A percentile compares a stretch with the other conserved stretches of the same genome.
phyloP scores from a whole-genome alignment of 768 basidiomycete species.

The Leccinum boreale region DNA sequence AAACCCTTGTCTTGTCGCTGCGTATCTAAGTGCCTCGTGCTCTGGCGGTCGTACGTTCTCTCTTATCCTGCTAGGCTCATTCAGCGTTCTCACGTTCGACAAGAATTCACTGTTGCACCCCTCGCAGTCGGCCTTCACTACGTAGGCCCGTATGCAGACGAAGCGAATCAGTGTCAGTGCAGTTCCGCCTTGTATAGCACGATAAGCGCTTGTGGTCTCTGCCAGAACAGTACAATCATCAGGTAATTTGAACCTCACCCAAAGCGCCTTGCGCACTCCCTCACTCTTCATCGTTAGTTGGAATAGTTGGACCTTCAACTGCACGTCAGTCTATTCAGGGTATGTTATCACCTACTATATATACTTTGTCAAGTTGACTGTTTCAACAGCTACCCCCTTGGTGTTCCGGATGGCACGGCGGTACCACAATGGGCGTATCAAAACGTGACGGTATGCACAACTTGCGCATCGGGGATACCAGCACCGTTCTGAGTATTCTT shows the following conservation, averaged over 20 bases:
- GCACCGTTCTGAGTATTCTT: constrained; percentile 3
- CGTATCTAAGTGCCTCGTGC: constrained; percentile 43
- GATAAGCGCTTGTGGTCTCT: constrained; percentile 55
- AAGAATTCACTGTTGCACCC: constrained; percentile 38
- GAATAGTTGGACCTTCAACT: constrained; percentile 49
- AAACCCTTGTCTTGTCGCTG: constrained; percentile 45
- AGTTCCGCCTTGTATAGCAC: constrained; percentile 54
- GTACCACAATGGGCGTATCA: constrained; percentile 65
- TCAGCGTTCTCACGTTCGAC: neutral
- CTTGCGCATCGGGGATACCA: neutral
- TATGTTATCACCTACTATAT: constrained; percentile 6
- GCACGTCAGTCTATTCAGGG: constrained; percentile 35
- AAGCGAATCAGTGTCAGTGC: constrained; percentile 44
- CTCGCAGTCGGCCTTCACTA: constrained; percentile 34
- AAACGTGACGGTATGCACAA: constrained; percentile 43
- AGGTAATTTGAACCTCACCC: constrained; percentile 23
- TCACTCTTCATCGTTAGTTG: constrained; percentile 38
- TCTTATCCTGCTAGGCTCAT: constrained; percentile 3
- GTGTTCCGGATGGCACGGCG: constrained; percentile 45
- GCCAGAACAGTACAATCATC: constrained; percentile 45
- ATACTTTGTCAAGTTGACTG: neutral
- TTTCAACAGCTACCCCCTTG: constrained; percentile 40
- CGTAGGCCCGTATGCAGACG: constrained; percentile 32
- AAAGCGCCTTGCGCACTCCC: neutral
- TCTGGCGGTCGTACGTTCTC: constrained; percentile 38